Evolutionary conservation across 495 filamentous ascomycete species (phyloP).

Genomic region (Neurospora sp.): DNA sequence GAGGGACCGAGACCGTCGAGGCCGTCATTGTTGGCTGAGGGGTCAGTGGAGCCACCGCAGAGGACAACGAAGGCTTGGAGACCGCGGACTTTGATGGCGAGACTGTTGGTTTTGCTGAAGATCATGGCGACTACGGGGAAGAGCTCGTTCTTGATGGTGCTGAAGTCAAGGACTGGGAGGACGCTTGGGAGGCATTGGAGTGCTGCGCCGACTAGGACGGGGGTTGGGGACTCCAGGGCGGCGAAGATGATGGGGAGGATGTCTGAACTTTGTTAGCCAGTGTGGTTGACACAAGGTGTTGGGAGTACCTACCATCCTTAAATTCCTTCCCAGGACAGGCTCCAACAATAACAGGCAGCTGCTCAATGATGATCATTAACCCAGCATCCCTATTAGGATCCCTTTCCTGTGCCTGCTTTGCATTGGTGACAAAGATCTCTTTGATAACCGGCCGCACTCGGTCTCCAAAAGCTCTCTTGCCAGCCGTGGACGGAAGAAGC

Average conservation of each 20-base stretch:
- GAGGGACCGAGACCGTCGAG: conserved; percentile 50
- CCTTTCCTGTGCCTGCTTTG: conserved; percentile 50
- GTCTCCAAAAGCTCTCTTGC: conserved; percentile 67
- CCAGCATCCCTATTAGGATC: conserved; percentile 82
- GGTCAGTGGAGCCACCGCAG: conserved; percentile 61
- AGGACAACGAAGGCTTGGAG: conserved; percentile 82
- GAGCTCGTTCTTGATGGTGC: conserved; percentile 88
- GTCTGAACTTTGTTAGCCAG: conserved; percentile 37
- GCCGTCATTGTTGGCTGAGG: conserved; percentile 48
- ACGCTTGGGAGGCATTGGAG: conserved; percentile 63
- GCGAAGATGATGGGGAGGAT: conserved; percentile 75
- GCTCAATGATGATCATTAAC: conserved; percentile 78
- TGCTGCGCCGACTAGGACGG: conserved; percentile 75
- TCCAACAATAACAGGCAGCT: conserved; percentile 59
- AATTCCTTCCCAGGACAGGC: conserved; percentile 88
- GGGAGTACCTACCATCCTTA: conserved; percentile 49
- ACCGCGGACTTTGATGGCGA: conserved; percentile 86
- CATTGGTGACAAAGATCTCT: conserved; percentile 62
- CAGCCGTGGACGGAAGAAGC: conserved; percentile 50
- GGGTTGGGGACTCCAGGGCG: conserved; percentile 79
- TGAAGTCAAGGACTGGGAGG: conserved; percentile 81
- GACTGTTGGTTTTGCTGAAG: conserved; percentile 83
- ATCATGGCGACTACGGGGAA: conserved; percentile 84
- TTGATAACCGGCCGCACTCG: conserved; percentile 74
- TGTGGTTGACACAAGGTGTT: no score